A percentile compares a stretch with the other conserved stretches of the same genome.
phyloP scores from a whole-genome alignment of 306 rosid genomes.

The Cucumis melo region DNA sequence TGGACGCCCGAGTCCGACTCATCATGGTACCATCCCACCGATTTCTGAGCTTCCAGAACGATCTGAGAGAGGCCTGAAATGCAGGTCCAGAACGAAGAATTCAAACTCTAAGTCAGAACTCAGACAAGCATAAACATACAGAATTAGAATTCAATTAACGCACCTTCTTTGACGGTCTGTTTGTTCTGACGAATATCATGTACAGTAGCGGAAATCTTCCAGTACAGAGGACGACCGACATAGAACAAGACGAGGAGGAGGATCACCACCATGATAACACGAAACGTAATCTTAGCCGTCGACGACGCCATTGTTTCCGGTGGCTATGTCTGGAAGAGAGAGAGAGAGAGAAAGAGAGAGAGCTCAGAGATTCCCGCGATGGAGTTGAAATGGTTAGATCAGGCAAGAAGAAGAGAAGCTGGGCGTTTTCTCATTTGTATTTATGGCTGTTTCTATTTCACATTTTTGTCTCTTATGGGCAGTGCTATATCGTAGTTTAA shows the following conservation, averaged over 20 bases:
- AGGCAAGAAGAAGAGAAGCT: neutral
- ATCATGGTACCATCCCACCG: slow-evolving; percentile 67
- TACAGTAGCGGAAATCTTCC: slow-evolving; percentile 76
- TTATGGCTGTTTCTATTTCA: neutral
- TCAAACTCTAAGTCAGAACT: neutral
- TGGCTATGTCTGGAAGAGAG: neutral
- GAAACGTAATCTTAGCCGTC: slow-evolving; percentile 39
- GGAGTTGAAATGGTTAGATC: neutral
- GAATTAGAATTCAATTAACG: neutral
- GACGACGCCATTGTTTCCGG: slow-evolving; percentile 40
- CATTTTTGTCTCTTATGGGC: neutral
- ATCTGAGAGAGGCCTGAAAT: slow-evolving; percentile 63
- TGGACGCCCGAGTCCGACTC: slow-evolving; percentile 34
- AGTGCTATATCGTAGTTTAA: neutral
- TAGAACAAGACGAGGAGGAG: slow-evolving; percentile 44
- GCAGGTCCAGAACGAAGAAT: neutral
- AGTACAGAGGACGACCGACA: slow-evolving; percentile 71
- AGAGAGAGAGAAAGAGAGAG: neutral
- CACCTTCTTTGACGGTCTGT: slow-evolving; percentile 74
- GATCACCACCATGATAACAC: slow-evolving; percentile 16
- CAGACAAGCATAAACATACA: neutral
- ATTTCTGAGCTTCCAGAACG: slow-evolving; percentile 71
- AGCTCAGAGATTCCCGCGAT: slow-evolving; percentile 2
- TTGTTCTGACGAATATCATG: slow-evolving; percentile 70
- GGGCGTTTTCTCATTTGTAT: neutral